Conservation (phyloP, 768 basidiomycete species). For the Coprinellus aureogranulatus region DNA sequence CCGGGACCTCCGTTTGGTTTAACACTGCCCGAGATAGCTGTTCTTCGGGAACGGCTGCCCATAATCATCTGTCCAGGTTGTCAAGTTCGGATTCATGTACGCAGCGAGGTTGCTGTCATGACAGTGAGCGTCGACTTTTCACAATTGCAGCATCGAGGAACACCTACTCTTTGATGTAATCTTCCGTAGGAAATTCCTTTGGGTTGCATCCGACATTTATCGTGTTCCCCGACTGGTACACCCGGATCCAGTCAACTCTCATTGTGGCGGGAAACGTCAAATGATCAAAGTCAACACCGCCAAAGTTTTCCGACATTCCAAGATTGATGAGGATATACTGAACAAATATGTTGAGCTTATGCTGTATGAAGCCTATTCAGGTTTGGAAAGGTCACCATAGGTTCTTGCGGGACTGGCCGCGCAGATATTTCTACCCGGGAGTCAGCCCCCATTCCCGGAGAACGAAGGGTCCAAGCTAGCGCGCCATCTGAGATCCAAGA, state of each 20-base stretch:
- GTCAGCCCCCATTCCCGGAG: slow-evolving; percentile 59
- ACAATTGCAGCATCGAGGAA: neutral
- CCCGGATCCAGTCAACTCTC: slow-evolving; percentile 84
- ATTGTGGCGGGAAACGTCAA: slow-evolving; percentile 72
- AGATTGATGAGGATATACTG: slow-evolving; percentile 85
- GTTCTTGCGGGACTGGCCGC: slow-evolving; percentile 77
- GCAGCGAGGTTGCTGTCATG: slow-evolving; percentile 53
- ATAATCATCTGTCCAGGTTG: slow-evolving; percentile 68
- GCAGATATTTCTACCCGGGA: slow-evolving; percentile 56
- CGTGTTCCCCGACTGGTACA: slow-evolving; percentile 74
- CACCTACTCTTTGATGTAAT: slow-evolving; percentile 72
- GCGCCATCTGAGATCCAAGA: slow-evolving; percentile 68
- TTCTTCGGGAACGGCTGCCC: slow-evolving; percentile 70
- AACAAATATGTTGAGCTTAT: neutral
- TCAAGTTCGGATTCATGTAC: slow-evolving; percentile 81
- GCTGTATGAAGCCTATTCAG: neutral
- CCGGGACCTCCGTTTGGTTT: too few species aligned
- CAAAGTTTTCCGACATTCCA: slow-evolving; percentile 81
- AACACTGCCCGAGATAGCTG: slow-evolving; percentile 59
- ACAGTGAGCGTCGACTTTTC: neutral
- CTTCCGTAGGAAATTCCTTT: slow-evolving; percentile 68
- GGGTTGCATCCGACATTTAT: slow-evolving; percentile 88
- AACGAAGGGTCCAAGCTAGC: slow-evolving; percentile 68
- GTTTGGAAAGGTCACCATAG: slow-evolving; percentile 53
- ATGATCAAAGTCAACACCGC: slow-evolving; percentile 63